Percentiles rank a stretch among this genome's conserved stretches.
Evolutionary conservation across 176 grass and related monocot genomes (phyloP).

Genomic region (Zoysia japonica): DNA sequence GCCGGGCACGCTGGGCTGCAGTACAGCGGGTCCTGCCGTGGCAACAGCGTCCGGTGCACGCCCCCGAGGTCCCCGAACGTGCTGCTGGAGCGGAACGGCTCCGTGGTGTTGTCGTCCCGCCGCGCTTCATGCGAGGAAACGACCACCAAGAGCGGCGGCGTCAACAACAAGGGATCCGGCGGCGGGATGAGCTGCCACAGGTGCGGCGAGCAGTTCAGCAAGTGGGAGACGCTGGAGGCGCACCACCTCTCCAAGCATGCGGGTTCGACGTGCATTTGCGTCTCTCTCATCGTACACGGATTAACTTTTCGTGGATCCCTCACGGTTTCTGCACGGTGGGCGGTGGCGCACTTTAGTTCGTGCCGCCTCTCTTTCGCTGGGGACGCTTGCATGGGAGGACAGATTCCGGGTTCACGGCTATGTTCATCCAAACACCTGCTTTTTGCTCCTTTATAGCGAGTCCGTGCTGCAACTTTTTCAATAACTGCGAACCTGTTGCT

Average conservation of each 20-base stretch:
- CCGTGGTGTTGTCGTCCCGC: neutral
- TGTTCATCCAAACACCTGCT: slow-evolving; percentile 13
- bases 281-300: neutral
- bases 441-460: slow-evolving; percentile 18
- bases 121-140: slow-evolving; percentile 58
- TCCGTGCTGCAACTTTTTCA: slow-evolving; percentile 11
- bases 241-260: slow-evolving; percentile 92
- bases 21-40: slow-evolving; percentile 57
- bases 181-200: slow-evolving; percentile 59
- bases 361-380: neutral
- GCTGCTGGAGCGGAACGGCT: slow-evolving; percentile 48
- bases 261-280: slow-evolving; percentile 47
- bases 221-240: slow-evolving; percentile 82
- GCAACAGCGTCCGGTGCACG: slow-evolving; percentile 52
- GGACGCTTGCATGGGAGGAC: slow-evolving; percentile 6
- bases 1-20: slow-evolving; percentile 44
- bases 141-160: neutral
- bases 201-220: slow-evolving; percentile 71
- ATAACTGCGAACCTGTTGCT: slow-evolving; percentile 6
- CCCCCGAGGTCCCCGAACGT: slow-evolving; percentile 77
- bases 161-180: slow-evolving; percentile 30
- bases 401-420: slow-evolving; percentile 16
- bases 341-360: slow-evolving; percentile 27
- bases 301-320: slow-evolving; percentile 36
- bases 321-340: neutral